These are phyloP conservation scores for Neocallimastix lanati DNA, from an alignment of 192 early-diverging fungal species.

Conservation along the genomic window DNA sequence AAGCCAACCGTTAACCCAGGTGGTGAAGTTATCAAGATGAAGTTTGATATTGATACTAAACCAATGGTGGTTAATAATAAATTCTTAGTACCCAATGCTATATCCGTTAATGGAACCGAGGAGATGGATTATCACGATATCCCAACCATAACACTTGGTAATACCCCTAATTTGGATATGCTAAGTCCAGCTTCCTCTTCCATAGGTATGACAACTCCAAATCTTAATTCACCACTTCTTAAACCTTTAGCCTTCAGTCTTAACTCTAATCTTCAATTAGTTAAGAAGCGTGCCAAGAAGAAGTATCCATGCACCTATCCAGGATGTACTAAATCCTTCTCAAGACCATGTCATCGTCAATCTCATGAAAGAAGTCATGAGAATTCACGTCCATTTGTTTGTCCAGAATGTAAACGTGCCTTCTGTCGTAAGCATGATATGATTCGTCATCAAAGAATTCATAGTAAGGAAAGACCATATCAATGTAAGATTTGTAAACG, in stretches of 20 bases:
- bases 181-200: not conserved
- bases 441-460: conserved; percentile 1
- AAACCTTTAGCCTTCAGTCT: not conserved
- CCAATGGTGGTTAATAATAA: not conserved
- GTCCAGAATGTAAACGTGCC: conserved; percentile 1
- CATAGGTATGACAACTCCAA: not conserved
- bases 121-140: not conserved
- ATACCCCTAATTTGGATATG: not conserved
- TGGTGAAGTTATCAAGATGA: too few species aligned
- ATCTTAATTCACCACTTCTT: not conserved
- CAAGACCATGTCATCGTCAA: not conserved
- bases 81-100: not conserved
- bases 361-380: conserved; percentile 1
- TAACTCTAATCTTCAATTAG: not conserved
- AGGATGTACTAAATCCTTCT: not conserved
- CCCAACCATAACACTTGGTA: not conserved
- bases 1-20: too few species aligned
- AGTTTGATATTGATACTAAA: not conserved
- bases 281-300: not conserved
- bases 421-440: conserved; percentile 3
- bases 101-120: not conserved
- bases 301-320: not conserved
- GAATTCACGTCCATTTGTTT: conserved; percentile 1
- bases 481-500: not conserved
- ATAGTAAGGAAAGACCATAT: conserved; percentile 3